Evolutionary conservation across 2,329 filamentous ascomycete genomes (phyloP).

Genomic region (Fusarium verticillioides): DNA sequence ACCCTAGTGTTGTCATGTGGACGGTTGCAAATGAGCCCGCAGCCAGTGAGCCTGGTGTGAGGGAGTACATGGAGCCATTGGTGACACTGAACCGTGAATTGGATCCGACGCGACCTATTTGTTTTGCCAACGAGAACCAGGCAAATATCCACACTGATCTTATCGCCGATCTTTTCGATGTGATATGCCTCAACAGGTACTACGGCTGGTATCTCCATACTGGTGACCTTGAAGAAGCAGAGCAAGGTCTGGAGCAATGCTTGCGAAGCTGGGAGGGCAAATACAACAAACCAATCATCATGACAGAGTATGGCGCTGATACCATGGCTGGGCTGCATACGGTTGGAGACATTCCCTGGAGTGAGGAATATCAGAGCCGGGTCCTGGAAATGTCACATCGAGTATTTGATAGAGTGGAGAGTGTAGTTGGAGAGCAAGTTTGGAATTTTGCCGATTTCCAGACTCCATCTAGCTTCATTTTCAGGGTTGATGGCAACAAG

Average conservation of each 20-base stretch:
- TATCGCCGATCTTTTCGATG: not conserved
- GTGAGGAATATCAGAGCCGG: slow-evolving; percentile 28
- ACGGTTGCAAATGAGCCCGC: not conserved
- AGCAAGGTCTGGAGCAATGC: not conserved
- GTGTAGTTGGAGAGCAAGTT: slow-evolving; percentile 30
- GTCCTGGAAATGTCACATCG: slow-evolving; percentile 29
- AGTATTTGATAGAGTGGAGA: slow-evolving; percentile 28
- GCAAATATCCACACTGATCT: not conserved
- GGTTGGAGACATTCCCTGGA: slow-evolving; percentile 28
- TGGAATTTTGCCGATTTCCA: slow-evolving; percentile 38
- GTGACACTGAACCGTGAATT: not conserved
- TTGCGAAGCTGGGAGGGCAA: not conserved
- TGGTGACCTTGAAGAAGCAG: not conserved
- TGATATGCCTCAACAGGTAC: not conserved
- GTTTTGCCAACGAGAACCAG: not conserved
- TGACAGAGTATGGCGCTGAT: not conserved
- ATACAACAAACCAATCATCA: not conserved
- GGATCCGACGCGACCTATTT: not conserved
- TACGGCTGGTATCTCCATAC: not conserved
- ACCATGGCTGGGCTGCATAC: not conserved
- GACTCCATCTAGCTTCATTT: slow-evolving; percentile 11
- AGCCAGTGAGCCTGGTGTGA: not conserved
- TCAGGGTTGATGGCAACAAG: slow-evolving; percentile 34
- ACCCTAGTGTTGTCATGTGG: not conserved
- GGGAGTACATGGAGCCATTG: not conserved